Evolutionary conservation across 192 early-diverging fungal species (phyloP).

Genomic region (Podila epicladia): DNA sequence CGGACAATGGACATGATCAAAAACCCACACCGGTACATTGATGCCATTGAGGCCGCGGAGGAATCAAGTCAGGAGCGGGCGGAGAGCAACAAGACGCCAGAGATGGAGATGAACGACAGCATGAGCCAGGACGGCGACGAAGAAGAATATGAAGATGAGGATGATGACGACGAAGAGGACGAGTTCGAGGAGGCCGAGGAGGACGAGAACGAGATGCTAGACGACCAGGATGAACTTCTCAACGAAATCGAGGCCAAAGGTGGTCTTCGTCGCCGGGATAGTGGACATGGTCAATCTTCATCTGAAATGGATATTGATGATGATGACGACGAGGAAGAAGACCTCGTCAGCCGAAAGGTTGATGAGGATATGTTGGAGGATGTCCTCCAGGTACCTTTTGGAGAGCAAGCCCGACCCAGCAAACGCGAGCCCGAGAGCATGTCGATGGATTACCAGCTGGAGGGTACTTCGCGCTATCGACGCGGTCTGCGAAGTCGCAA

Average conservation of each 20-base stretch:
- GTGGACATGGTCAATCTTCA: constrained; percentile 41
- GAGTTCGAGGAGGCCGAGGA: constrained; percentile 17
- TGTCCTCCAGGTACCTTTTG: no score
- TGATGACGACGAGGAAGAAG: constrained; percentile 15
- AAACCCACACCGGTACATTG: constrained; percentile 34
- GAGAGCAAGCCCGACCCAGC: background rate
- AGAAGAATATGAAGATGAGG: background rate
- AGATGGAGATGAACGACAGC: background rate
- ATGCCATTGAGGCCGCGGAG: background rate
- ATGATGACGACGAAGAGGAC: constrained; percentile 9
- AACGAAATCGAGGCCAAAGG: constrained; percentile 46
- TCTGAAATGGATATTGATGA: constrained; percentile 50
- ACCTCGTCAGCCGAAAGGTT: background rate
- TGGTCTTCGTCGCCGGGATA: constrained; percentile 43
- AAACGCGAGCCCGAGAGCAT: constrained; percentile 28
- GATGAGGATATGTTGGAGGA: constrained; percentile 16
- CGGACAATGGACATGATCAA: constrained; percentile 37
- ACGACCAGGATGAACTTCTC: constrained; percentile 23
- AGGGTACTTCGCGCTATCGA: constrained; percentile 1
- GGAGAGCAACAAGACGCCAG: background rate
- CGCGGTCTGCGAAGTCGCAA: constrained; percentile 25
- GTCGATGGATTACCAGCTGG: constrained; percentile 33
- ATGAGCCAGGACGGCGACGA: constrained; percentile 7
- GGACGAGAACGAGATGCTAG: constrained; percentile 2
- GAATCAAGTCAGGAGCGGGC: background rate